phyloP scores from a whole-genome alignment of 768 basidiomycete genomes.

The Leucosporidium creatinivorum region DNA sequence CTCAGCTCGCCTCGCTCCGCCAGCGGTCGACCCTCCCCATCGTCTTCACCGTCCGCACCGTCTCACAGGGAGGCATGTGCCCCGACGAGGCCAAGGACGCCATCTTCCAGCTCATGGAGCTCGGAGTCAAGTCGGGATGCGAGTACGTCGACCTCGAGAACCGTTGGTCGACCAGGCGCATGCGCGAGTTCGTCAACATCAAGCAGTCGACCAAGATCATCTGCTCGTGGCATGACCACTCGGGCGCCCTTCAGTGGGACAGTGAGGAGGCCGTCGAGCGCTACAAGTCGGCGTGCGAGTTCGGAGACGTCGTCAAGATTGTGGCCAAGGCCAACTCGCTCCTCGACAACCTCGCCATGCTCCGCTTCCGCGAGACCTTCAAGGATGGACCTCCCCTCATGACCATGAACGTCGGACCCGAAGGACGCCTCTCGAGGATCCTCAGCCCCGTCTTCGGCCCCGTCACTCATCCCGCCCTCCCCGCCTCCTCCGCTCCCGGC shows the following conservation, averaged over 20 bases:
- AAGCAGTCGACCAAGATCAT: constrained; percentile 75
- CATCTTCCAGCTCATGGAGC: constrained; percentile 64
- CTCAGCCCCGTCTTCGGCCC: constrained; percentile 80
- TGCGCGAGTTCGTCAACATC: constrained; percentile 53
- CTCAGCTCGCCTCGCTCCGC: constrained; percentile 72
- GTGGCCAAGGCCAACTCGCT: constrained; percentile 71
- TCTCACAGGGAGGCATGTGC: constrained; percentile 83
- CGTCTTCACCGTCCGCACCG: constrained; percentile 82
- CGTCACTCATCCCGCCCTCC: constrained; percentile 81
- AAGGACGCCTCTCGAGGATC: constrained; percentile 84
- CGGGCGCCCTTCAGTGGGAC: constrained; percentile 74
- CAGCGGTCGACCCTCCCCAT: constrained; percentile 72
- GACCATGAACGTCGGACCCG: constrained; percentile 74
- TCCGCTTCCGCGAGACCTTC: constrained; percentile 57
- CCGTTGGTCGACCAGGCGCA: constrained; percentile 57
- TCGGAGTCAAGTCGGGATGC: constrained; percentile 72
- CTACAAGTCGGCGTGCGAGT: constrained; percentile 56
- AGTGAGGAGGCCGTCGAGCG: constrained; percentile 59
- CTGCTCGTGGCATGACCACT: constrained; percentile 93
- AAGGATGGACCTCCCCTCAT: constrained; percentile 69
- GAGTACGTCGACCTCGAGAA: constrained; percentile 93
- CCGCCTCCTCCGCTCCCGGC: constrained; percentile 80
- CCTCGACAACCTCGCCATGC: constrained; percentile 71
- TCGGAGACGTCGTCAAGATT: constrained; percentile 88
- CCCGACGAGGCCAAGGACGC: constrained; percentile 68